Base-by-base conservation (phyloP, 345 rosid genomes). In the Eucalyptus globulus region DNA sequence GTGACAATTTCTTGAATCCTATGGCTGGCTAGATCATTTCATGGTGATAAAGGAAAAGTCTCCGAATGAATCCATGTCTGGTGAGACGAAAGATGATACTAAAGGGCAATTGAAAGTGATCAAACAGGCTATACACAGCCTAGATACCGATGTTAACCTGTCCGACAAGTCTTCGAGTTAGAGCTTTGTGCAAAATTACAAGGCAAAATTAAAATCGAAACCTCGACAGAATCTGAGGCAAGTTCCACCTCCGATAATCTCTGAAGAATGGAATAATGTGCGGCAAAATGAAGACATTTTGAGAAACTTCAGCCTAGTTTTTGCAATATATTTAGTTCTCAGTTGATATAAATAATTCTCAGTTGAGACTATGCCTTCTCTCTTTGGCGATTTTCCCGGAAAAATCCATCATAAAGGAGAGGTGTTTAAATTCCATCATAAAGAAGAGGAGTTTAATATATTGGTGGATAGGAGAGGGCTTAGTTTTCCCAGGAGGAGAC, bases 381-480 rank as follows among this genome's bases (percentile, higher is more conserved):
- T 89, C 22, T 34, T 7, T 90, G 26, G 58, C 87, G 5, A 43
- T 89, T 60, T 90, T 90, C 21, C 89, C 90, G 0, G 31, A 49
- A 11, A 40, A 83, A 27, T 49, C 34, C 6, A 87, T 88, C 60
- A 37, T 88, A 16, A 87, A 80, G 45, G 87, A 6, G 65, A 87
- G 87, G 50, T 50, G 58, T 5, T 45, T 89, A 88, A 40, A 83
- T 37, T 49, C 34, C 6, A 87, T 88, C 60, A 37, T 88, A 16
- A 87, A 80, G 45, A 89, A 6, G 65, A 87, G 87, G 50, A 60
- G 58, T 5, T 45, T 89, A 88, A 54, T 69, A 53, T 53, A 90
- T 54, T 90, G 91, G 91, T 90, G 91, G 92, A 89, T 89, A 37
- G 91, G 91, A 34, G 86, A 86, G 49, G 90, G 87, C 4, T 50